These are phyloP conservation scores for Elongisporangium prolatum DNA, from an alignment of 352 stramenopile species.

Conservation along the genomic window DNA sequence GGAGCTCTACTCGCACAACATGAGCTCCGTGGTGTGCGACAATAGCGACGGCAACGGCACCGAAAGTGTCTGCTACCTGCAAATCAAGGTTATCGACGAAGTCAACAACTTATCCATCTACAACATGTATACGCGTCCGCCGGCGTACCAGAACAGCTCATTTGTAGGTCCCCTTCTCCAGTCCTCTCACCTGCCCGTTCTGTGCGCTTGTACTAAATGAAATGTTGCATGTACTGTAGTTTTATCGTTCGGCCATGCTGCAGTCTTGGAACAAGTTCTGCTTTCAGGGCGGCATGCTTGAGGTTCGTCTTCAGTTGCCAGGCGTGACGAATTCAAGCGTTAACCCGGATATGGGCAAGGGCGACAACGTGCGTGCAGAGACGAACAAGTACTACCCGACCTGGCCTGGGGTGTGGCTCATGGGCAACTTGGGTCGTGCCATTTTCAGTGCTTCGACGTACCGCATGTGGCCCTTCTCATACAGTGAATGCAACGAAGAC, in stretches of 20 bases:
- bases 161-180: constrained; percentile 5
- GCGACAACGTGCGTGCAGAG: constrained; percentile 25
- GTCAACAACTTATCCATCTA: constrained; percentile 15
- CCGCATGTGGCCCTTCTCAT: constrained; percentile 93
- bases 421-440: constrained; percentile 90
- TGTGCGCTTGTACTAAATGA: not conserved
- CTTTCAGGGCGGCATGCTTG: constrained; percentile 90
- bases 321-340: constrained; percentile 52
- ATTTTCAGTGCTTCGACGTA: constrained; percentile 89
- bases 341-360: constrained; percentile 33
- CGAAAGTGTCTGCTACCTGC: constrained; percentile 22
- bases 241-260: constrained; percentile 78
- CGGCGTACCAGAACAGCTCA: constrained; percentile 11
- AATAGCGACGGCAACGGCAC: constrained; percentile 14
- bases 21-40: constrained; percentile 29
- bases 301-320: constrained; percentile 84
- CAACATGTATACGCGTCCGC: constrained; percentile 21
- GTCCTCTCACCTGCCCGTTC: not conserved
- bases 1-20: constrained; percentile 85
- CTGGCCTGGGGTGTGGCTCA: constrained; percentile 92
- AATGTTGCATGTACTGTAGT: not conserved
- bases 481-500: constrained; percentile 76
- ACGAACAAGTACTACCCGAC: constrained; percentile 60
- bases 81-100: constrained; percentile 26
- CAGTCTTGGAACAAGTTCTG: constrained; percentile 95